Evolutionary conservation across 805 yeast genomes (phyloP).

Genomic region (Torulaspora microellipsoides): DNA sequence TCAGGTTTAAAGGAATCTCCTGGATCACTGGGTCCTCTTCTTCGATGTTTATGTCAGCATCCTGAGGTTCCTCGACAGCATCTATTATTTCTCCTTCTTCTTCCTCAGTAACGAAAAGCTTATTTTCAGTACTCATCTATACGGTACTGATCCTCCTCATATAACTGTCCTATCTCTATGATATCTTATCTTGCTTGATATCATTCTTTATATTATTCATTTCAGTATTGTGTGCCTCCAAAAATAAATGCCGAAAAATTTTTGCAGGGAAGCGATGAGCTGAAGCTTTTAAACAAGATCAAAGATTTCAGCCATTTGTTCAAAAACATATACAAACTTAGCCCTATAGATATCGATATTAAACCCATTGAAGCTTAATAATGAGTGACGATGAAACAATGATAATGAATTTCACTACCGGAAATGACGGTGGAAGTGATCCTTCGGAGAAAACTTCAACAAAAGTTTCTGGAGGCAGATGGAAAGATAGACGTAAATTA

Average conservation of each 20-base stretch:
- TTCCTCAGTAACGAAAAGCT: constrained; percentile 37
- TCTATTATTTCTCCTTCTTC: constrained; percentile 28
- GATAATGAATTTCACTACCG: constrained; percentile 64
- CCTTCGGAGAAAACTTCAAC: constrained; percentile 21
- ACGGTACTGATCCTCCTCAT: not conserved
- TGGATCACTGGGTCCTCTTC: constrained; percentile 58
- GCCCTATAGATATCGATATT: too few species aligned
- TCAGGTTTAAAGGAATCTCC: constrained; percentile 54
- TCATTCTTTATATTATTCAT: not conserved
- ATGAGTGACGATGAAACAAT: constrained; percentile 39
- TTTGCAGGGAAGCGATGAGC: constrained; percentile 22
- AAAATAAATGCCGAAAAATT: constrained; percentile 11
- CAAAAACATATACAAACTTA: not conserved
- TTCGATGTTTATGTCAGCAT: constrained; percentile 22
- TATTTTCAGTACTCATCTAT: constrained; percentile 15
- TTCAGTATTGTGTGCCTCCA: not conserved
- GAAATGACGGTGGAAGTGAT: constrained; percentile 23
- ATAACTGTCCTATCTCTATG: not conserved
- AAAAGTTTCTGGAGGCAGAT: constrained; percentile 65
- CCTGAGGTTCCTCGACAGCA: constrained; percentile 6
- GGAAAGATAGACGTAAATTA: constrained; percentile 74
- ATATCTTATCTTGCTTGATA: not conserved
- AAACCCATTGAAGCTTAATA: not conserved
- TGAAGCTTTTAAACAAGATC: constrained; percentile 6
- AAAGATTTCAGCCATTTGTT: too few species aligned